Base-by-base conservation (phyloP, 148 eudicot genomes). In the Camellia sinensis region DNA sequence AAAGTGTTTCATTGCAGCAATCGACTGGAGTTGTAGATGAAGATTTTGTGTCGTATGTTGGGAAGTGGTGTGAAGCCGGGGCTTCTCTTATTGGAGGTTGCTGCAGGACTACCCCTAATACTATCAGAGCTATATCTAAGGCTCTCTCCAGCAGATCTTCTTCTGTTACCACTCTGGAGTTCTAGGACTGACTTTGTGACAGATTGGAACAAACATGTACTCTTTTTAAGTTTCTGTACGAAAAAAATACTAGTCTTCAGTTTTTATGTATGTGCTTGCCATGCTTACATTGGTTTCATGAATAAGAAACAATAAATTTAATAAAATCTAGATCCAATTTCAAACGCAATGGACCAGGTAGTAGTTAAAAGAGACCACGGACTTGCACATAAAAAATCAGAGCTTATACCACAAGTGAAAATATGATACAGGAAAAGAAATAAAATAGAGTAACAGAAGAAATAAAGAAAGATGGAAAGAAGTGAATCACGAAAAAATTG, bases 51-150 rank as follows among this genome's bases (percentile, higher is more conserved):
- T 87, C 92, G 7, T 89, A 90, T 63, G 91, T 92, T 3, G 81
- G 85, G 78, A 88, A 88, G 80, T 92, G 97, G 97, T 45, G 76
- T 9, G 91, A 91, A 37, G 87, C 86, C 43, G 97, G 97, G 68
- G 94, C 94, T 19, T 84, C 92, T 11, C 87, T 93, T 8, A 80
- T 93, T 18, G 97, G 97, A 70, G 97, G 97, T n/a, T 93, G 97
- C 70, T 93, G 97, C 82, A 87, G 97, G 76, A 93, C 97, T 3
- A 89, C 97, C 46, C 97, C 97, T 6, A 86, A 86, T 37, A 91
- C 97, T 13, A 88, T 93, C 37, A 86, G 87, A 80, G 94, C 92
- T 22, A 91, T 93, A 2, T 83, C 90, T 7, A 82, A 81, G 80
- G 54, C 73, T 56, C 90, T 93, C 21, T 73, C 88, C 46, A 73